Base-by-base conservation (phyloP, 2,329 filamentous ascomycete genomes). In the Aureobasidium sp. region DNA sequence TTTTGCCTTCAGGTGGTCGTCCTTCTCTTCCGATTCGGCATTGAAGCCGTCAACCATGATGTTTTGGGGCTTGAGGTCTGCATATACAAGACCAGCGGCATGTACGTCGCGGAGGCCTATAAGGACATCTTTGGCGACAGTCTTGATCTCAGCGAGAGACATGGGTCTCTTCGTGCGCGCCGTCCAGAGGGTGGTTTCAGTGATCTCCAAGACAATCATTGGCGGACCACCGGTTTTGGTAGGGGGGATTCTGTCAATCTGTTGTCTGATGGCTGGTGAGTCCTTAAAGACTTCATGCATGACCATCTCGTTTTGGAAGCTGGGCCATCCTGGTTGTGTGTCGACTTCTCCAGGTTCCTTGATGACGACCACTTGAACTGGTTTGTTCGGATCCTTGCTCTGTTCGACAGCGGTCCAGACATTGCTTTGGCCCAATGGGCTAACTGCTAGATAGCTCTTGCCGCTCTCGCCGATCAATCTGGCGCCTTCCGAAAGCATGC, bases 211-310 rank as follows among this genome's bases (percentile, higher is more conserved):
- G 17, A 70, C 68, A 12, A 71, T 57, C 34, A 68, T 64, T 20
- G 70, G 70, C 32, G 66, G 68, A 15, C 50, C 53, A 6, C 57
- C 57, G 20, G 42, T 27, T 15, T 52, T 42, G 1, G 46, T 61
- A 0, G 70, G 67, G 12, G 68, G 64, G 23, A 71, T 69, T 13
- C 68, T 67, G 61, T 71, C 70, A 32, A 70, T 46, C 32, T 70
- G 66, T 41, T 65, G 66, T 27, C 70, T 66, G 39, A 71, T 67
- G 27, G 46, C 59, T 13, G 52, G 41, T 23, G 62, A 66, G 37
- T 66, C 65, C 42, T 69, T 70, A 61, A 70, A 65, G 8, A 71
- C 61, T 63, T 70, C 68, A 51, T 71, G 70, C 67, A 71, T 70
- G 52, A 69, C 65, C 67, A 71, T 70, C 52, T 71, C 70, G 29